Base-by-base conservation (phyloP, 2,329 filamentous ascomycete species). In the Ceratocystis albifundus region DNA sequence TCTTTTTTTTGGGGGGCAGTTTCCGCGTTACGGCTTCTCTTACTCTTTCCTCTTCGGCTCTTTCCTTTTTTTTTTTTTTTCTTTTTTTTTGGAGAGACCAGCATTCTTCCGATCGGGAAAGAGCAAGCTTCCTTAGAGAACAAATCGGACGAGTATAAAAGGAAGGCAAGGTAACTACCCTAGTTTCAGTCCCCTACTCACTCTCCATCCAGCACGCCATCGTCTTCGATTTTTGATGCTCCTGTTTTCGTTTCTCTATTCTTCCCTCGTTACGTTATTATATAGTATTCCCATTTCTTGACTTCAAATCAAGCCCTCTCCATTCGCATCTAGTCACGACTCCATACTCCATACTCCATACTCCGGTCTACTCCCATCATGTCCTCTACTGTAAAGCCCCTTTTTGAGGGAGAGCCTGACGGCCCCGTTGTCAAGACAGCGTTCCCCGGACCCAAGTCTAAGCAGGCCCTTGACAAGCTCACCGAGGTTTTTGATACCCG, bases 401-500 rank as follows among this genome's bases (percentile, higher is more conserved):
- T 80, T 70, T 75, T 78, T 69, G 71, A 75, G 48, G 77, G 77
- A 66, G 83, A 85, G 76, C 82, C 82, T 55, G 74, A 77, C 32
- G 78, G 73, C 30, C 83, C 83, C 32, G 72, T 77, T 2, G 73
- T 85, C 71, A 82, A 82, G 77, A 82, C 81, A 28, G 76, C 77
- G 59, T 88, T 96, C 67, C 90, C 90, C 0, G 90, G 90, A 0
- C 90, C 90, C 46, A 82, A 86, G 78, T 85, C 86, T 75, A 81
- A 85, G 78, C 82, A 84, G 71, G 82, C 83, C 63, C 85, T 88
- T 69, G 79, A 84, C 69, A 84, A 90, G 74, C 82, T 96, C 69
- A 79, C 88, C 76, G 79, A 86, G 73, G 88, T 95, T 68, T 95
- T 94, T 73, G 90, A 96, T 75, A 93, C 89, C 4, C 83, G 90